Percentiles rank a stretch among this genome's conserved stretches.
These are phyloP conservation scores for Didymella sp. DNA, from an alignment of 2,329 filamentous ascomycete genomes.

Conservation along the genomic window DNA sequence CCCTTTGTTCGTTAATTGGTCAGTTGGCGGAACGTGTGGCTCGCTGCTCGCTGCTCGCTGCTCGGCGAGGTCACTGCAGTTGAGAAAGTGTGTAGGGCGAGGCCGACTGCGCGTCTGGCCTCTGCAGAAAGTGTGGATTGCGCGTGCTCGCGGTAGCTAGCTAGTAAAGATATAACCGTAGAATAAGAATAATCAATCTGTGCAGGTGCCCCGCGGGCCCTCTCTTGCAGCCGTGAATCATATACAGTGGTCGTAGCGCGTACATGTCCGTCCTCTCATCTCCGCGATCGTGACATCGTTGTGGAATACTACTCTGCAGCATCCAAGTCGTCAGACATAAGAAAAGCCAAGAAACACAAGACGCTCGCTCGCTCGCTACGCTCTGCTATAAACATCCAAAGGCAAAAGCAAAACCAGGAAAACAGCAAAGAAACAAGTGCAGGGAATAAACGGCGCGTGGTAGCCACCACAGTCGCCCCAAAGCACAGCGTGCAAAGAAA, in stretches of 20 bases:
- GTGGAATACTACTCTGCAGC: not conserved
- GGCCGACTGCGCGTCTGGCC: not conserved
- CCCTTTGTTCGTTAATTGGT: no score
- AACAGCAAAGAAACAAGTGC: slow-evolving; percentile 42
- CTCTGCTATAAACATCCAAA: slow-evolving; percentile 31
- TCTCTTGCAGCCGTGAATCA: slow-evolving; percentile 1
- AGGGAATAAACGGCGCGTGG: slow-evolving; percentile 24
- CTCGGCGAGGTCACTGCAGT: no score
- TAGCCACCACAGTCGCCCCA: slow-evolving; percentile 19
- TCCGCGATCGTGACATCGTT: slow-evolving; percentile 1
- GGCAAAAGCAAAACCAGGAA: slow-evolving; percentile 14
- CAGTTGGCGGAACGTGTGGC: no score
- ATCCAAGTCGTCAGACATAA: slow-evolving; percentile 7
- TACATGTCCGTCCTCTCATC: not conserved
- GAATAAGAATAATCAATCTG: not conserved
- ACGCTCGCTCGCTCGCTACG: slow-evolving; percentile 41
- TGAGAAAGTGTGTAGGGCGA: not conserved
- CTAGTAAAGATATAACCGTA: not conserved
- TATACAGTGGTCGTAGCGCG: slow-evolving; percentile 10
- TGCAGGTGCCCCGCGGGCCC: not conserved
- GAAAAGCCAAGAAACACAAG: slow-evolving; percentile 38
- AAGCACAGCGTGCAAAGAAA: slow-evolving; percentile 20
- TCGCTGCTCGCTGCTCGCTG: no score
- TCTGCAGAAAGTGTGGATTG: not conserved
- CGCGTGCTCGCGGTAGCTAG: not conserved